phyloP scores from a whole-genome alignment of 2,329 filamentous ascomycete species.

The Aureobasidium lini region DNA sequence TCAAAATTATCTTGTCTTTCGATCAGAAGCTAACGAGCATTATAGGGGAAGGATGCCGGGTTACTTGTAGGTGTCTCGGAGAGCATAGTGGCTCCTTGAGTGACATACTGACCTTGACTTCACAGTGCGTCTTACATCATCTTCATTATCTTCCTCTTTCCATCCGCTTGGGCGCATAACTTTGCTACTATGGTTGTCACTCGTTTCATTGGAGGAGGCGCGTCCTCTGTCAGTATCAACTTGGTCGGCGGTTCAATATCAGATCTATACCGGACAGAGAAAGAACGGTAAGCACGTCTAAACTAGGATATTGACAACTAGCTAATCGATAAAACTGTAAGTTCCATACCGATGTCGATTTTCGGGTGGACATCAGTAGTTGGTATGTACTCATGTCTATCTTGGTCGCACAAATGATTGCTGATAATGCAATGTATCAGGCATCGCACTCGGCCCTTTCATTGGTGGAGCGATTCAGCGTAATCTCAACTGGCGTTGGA shows the following conservation, averaged over 20 bases:
- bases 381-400: not conserved
- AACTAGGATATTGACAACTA: not conserved
- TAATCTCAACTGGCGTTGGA: constrained; percentile 23
- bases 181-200: constrained; percentile 23
- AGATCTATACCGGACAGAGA: constrained; percentile 26
- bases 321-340: not conserved
- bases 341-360: constrained; percentile 24
- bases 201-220: constrained; percentile 26
- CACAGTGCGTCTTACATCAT: constrained; percentile 20
- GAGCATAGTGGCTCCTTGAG: not conserved
- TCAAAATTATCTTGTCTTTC: not conserved
- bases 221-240: constrained; percentile 24
- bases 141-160: constrained; percentile 22
- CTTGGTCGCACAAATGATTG: not conserved
- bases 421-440: constrained; percentile 11
- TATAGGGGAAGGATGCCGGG: constrained; percentile 21
- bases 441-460: constrained; percentile 28
- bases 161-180: constrained; percentile 23
- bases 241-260: constrained; percentile 24
- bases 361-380: constrained; percentile 20
- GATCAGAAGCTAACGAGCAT: not conserved
- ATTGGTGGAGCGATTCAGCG: constrained; percentile 25
- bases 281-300: constrained; percentile 18
- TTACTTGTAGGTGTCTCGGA: constrained; percentile 17
- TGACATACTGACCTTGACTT: not conserved